Evolutionary conservation across 2,329 filamentous ascomycete genomes (phyloP).

Genomic region (Hypocreales sp.): DNA sequence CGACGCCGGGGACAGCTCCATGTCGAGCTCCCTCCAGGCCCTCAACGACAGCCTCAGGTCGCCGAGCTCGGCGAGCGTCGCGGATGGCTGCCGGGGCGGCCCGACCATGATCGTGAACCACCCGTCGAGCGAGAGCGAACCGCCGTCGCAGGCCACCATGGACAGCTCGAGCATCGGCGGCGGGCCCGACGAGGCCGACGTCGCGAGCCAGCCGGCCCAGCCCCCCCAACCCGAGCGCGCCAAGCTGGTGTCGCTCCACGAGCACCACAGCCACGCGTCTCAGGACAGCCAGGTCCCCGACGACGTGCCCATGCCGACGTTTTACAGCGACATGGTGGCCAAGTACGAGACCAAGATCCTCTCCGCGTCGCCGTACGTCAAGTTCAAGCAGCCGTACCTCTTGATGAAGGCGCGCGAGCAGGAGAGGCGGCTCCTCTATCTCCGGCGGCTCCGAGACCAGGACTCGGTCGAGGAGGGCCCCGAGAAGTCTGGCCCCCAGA

Average conservation of each 20-base stretch:
- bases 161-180: constrained; percentile 13
- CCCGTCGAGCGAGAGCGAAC: constrained; percentile 21
- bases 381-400: constrained; percentile 85
- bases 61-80: constrained; percentile 13
- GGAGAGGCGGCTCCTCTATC: constrained; percentile 67
- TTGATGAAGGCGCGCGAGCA: constrained; percentile 85
- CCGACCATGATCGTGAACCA: constrained; percentile 18
- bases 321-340: constrained; percentile 88
- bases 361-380: constrained; percentile 91
- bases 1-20: constrained; percentile 31
- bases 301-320: constrained; percentile 73
- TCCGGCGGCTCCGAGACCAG: constrained; percentile 72
- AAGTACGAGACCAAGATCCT: constrained; percentile 87
- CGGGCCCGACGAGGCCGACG: constrained; percentile 13
- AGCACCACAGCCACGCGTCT: constrained; percentile 25
- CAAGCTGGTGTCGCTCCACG: constrained; percentile 21
- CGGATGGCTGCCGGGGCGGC: constrained; percentile 12
- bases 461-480: constrained; percentile 43
- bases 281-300: constrained; percentile 50
- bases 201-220: constrained; percentile 9
- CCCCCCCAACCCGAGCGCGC: constrained; percentile 8
- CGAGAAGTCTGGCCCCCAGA: constrained; percentile 49
- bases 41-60: constrained; percentile 23
- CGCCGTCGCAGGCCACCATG: constrained; percentile 15
- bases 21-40: constrained; percentile 23